Conservation (phyloP, 1,139 yeast species). For the Geotrichum carabidarum region DNA sequence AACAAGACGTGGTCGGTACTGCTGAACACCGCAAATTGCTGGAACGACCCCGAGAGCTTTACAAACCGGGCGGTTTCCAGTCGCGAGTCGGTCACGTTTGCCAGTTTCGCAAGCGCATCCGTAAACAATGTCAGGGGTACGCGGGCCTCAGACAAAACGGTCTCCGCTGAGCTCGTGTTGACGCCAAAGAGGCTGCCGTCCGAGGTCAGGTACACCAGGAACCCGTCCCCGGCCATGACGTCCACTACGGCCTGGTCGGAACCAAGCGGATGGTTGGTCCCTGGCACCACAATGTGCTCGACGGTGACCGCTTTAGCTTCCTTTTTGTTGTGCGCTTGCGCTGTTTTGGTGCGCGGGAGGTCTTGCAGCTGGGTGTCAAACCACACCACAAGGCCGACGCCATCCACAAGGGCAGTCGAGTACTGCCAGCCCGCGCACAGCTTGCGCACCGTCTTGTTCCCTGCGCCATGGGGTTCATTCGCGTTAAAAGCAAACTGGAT, state of each 20-base stretch:
- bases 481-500: constrained; percentile 40
- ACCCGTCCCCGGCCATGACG: constrained; percentile 52
- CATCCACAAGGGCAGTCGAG: constrained; percentile 49
- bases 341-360: constrained; percentile 43
- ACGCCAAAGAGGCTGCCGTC: constrained; percentile 46
- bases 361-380: constrained; percentile 38
- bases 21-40: constrained; percentile 51
- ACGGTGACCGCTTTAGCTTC: constrained; percentile 9
- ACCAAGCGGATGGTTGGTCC: constrained; percentile 26
- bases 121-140: constrained; percentile 3
- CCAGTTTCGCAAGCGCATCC: background rate
- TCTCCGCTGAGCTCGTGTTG: constrained; percentile 27
- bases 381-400: constrained; percentile 61
- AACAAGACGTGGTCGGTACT: constrained; percentile 48
- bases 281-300: constrained; percentile 21
- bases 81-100: background rate
- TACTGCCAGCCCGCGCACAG: constrained; percentile 69
- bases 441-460: constrained; percentile 34
- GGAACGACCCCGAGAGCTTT: constrained; percentile 49
- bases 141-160: constrained; percentile 16
- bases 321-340: constrained; percentile 30
- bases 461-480: constrained; percentile 5
- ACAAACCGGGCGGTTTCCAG: constrained; percentile 34
- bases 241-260: constrained; percentile 46
- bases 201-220: constrained; percentile 47